phyloP scores from a whole-genome alignment of 2,329 filamentous ascomycete genomes.

The Calonectria pseudoreteaudii region DNA sequence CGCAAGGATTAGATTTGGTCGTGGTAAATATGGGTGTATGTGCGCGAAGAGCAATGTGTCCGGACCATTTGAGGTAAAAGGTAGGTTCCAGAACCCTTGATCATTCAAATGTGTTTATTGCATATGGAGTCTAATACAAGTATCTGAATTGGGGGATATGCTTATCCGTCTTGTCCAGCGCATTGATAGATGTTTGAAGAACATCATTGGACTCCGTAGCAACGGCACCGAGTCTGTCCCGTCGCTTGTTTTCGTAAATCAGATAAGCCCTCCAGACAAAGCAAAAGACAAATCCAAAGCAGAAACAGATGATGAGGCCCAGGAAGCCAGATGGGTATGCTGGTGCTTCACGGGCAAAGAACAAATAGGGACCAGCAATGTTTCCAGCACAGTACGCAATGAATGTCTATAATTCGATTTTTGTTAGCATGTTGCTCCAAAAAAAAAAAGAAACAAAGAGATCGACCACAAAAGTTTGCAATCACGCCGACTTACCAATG shows the following conservation, averaged over 20 bases:
- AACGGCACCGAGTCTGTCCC: background rate
- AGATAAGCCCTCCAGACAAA: background rate
- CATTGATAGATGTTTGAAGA: background rate
- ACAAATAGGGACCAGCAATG: constrained; percentile 1
- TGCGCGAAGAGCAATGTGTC: background rate
- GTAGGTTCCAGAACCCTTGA: background rate
- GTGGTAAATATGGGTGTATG: background rate
- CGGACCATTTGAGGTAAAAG: background rate
- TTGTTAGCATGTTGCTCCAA: background rate
- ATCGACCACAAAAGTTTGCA: background rate
- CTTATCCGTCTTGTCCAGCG: constrained; percentile 18
- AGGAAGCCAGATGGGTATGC: constrained; percentile 4
- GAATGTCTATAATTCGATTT: background rate
- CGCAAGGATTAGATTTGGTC: background rate
- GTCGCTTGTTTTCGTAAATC: constrained; percentile 5
- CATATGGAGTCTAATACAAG: background rate
- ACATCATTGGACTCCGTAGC: background rate
- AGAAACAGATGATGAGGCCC: constrained; percentile 6
- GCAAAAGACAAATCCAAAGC: background rate
- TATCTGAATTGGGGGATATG: constrained; percentile 16
- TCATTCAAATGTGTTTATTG: background rate
- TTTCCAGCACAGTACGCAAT: constrained; percentile 11
- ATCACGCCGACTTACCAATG: background rate
- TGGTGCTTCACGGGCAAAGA: constrained; percentile 4
- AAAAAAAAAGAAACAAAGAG: too few species aligned